Base-by-base conservation (phyloP, 345 rosid species). In the Leavenworthia alabamica region DNA sequence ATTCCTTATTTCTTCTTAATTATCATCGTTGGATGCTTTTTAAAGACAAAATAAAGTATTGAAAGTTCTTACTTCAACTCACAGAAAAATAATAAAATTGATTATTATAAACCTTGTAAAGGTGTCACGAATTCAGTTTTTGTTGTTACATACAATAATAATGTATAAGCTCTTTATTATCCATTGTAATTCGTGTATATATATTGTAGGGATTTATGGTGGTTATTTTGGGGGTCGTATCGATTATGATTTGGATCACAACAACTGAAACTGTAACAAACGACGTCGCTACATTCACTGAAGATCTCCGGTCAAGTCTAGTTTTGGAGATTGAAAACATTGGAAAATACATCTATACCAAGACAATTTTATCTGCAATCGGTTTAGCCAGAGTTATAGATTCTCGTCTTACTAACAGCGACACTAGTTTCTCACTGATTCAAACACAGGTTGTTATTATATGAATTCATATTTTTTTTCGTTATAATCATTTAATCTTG, bases 321-420 rank as follows among this genome's bases (percentile, higher is more conserved):
- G 66, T 64, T 42, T 71, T 43, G 1, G 27, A 58, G 22, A 11
- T 71, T 6, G 66, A 71, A 64, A 64, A 57, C 56, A 33, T 71
- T 3, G 71, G 66, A 16, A 50, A 42, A 3, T 17, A 26, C 2
- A 32, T 12, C 0, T 58, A 49, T 53, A 49, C 8, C 2, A 33
- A 33, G 1, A 27, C 28, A 11, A 58, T 15, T 17, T 14, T 13
- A 57, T 51, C 66, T n/a, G 20, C 56, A 2, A 51, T 45, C 47
- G 50, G 62, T 57, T 71, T 71, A 50, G 66, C 75, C 6, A 49
- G 22, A 35, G 27, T 58, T 13, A 27, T 71, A 32, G 62, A 71
- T 57, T 64, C 71, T 19, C 22, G 35, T 57, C 36, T 58, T 43
- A 57, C 16, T 36, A 33, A 26, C 15, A 64, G 64, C 26, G 13